These are phyloP conservation scores for Aspergillus sp. DNA, from an alignment of 2,329 filamentous ascomycete genomes.

Conservation along the genomic window DNA sequence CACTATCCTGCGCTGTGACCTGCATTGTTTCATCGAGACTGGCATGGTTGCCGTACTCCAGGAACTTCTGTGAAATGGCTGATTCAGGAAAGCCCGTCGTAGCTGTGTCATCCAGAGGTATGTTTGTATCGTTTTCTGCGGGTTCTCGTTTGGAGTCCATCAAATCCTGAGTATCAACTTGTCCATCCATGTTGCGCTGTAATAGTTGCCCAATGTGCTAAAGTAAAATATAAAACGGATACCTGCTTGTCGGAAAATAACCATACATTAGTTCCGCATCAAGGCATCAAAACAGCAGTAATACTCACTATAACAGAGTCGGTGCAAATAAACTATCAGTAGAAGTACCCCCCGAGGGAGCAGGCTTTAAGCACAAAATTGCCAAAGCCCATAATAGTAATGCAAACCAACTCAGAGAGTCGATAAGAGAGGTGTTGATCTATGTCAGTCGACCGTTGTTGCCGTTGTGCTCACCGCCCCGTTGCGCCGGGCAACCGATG, in stretches of 20 bases:
- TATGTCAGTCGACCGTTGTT: not conserved
- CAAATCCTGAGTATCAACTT: not conserved
- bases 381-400: not conserved
- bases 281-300: not conserved
- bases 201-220: not conserved
- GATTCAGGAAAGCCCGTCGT: not conserved
- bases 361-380: not conserved
- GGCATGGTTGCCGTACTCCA: constrained; percentile 10
- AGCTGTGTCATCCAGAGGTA: not conserved
- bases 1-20: constrained; percentile 24
- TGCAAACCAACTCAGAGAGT: not conserved
- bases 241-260: not conserved
- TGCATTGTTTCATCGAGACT: constrained; percentile 20
- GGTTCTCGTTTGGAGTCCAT: not conserved
- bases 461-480: constrained; percentile 12
- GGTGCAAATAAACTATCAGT: not conserved
- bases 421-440: constrained; percentile 2
- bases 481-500: constrained; percentile 21
- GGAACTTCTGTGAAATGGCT: not conserved
- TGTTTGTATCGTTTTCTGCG: not conserved
- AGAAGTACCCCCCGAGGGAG: not conserved
- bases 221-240: not conserved
- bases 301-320: not conserved
- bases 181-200: not conserved
- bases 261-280: not conserved